These are phyloP conservation scores for Pueraria montana DNA, from an alignment of 306 rosid species.

Conservation along the genomic window DNA sequence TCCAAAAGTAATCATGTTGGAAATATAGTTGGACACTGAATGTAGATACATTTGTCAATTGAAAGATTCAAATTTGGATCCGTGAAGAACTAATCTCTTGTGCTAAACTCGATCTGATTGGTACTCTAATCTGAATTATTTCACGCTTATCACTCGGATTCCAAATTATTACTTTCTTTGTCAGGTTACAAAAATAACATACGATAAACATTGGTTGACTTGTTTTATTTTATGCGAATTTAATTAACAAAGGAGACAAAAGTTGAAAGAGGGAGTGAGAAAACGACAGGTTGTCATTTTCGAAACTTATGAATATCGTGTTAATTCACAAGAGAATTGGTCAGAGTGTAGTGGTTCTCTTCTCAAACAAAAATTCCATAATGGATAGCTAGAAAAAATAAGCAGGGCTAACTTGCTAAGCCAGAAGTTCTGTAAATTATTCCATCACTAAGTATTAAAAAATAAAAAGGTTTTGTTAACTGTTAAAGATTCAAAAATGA, in stretches of 20 bases:
- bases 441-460: background rate
- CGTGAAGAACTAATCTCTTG: too few species aligned
- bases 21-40: too few species aligned
- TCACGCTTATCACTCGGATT: constrained; percentile 3
- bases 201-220: background rate
- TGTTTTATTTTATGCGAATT: background rate
- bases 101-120: too few species aligned
- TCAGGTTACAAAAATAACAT: background rate
- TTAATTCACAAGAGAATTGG: background rate
- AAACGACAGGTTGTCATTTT: constrained; percentile 8
- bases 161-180: background rate
- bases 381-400: background rate
- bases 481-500: background rate
- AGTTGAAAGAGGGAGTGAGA: background rate
- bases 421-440: background rate
- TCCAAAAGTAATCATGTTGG: too few species aligned
- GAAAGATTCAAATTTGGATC: too few species aligned
- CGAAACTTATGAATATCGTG: background rate
- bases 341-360: background rate
- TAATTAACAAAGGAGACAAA: background rate
- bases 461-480: background rate
- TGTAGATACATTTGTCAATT: too few species aligned
- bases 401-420: background rate
- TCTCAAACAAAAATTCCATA: background rate
- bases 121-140: background rate